A percentile compares a stretch with the other conserved stretches of the same genome.
Evolutionary conservation across 2,329 filamentous ascomycete species (phyloP).

Genomic region (Xylariomycetidae sp.): DNA sequence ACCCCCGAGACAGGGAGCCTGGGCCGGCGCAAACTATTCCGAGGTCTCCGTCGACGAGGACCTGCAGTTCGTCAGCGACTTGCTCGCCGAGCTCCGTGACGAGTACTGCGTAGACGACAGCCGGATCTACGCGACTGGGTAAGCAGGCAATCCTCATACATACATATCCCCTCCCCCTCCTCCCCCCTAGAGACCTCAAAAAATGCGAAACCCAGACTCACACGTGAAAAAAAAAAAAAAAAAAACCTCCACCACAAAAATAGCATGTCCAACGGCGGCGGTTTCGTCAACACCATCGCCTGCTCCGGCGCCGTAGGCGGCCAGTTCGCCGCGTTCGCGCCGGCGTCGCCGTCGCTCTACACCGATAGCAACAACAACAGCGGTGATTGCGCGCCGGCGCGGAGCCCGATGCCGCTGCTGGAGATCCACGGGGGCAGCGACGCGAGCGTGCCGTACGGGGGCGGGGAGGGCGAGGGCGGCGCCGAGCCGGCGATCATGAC

Average conservation of each 20-base stretch:
- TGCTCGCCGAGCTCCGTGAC: slow-evolving; percentile 34
- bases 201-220: too few relatives aligned
- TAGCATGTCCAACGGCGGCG: slow-evolving; percentile 41
- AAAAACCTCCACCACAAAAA: too few relatives aligned
- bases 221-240: too few relatives aligned
- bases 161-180: not conserved
- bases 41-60: slow-evolving; percentile 36
- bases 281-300: slow-evolving; percentile 42
- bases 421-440: slow-evolving; percentile 43
- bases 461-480: slow-evolving; percentile 38
- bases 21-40: slow-evolving; percentile 43
- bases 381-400: slow-evolving; percentile 32
- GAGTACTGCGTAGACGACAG: slow-evolving; percentile 39
- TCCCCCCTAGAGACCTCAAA: not conserved
- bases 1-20: slow-evolving; percentile 28
- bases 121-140: slow-evolving; percentile 41
- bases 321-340: slow-evolving; percentile 41
- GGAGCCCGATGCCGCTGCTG: slow-evolving; percentile 34
- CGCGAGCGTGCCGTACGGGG: slow-evolving; percentile 36
- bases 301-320: slow-evolving; percentile 35
- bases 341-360: slow-evolving; percentile 42
- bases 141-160: not conserved
- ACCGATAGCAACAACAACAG: slow-evolving; percentile 31
- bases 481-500: slow-evolving; percentile 33
- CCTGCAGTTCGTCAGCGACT: slow-evolving; percentile 39